These are phyloP conservation scores for Symbiotaphrina buchneri DNA, from an alignment of 495 filamentous ascomycete genomes.

Conservation along the genomic window DNA sequence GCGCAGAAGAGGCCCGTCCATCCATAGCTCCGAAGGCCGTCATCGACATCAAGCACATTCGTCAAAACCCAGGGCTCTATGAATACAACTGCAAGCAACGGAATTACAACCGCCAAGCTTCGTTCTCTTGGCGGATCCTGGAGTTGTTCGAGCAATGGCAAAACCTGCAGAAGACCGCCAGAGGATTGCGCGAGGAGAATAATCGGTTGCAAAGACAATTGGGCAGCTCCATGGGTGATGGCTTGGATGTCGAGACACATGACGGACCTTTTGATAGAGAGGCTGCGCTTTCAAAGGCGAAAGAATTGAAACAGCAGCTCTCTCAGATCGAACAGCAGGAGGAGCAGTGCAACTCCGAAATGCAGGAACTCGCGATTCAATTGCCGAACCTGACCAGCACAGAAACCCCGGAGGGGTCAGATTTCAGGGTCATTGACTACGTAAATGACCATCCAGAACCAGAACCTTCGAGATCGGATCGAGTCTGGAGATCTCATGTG, in stretches of 20 bases:
- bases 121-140: constrained; percentile 45
- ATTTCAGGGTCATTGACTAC: constrained; percentile 34
- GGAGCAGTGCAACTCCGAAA: constrained; percentile 32
- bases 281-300: constrained; percentile 38
- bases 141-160: constrained; percentile 44
- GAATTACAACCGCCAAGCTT: constrained; percentile 50
- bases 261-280: constrained; percentile 14
- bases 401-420: constrained; percentile 47
- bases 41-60: constrained; percentile 75
- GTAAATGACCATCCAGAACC: constrained; percentile 52
- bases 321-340: constrained; percentile 34
- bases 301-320: constrained; percentile 42
- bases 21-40: constrained; percentile 60
- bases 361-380: constrained; percentile 48
- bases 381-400: constrained; percentile 72
- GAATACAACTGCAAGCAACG: constrained; percentile 60
- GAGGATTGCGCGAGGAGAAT: constrained; percentile 29
- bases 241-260: constrained; percentile 12
- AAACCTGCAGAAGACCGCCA: constrained; percentile 25
- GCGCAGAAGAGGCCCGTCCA: constrained; percentile 29
- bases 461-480: constrained; percentile 22
- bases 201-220: constrained; percentile 19
- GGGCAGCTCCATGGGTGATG: constrained; percentile 12
- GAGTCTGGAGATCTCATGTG: constrained; percentile 44
- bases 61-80: constrained; percentile 56